These are phyloP conservation scores for Pseudogymnoascus sp. DNA, from an alignment of 2,329 filamentous ascomycete species.

Conservation along the genomic window DNA sequence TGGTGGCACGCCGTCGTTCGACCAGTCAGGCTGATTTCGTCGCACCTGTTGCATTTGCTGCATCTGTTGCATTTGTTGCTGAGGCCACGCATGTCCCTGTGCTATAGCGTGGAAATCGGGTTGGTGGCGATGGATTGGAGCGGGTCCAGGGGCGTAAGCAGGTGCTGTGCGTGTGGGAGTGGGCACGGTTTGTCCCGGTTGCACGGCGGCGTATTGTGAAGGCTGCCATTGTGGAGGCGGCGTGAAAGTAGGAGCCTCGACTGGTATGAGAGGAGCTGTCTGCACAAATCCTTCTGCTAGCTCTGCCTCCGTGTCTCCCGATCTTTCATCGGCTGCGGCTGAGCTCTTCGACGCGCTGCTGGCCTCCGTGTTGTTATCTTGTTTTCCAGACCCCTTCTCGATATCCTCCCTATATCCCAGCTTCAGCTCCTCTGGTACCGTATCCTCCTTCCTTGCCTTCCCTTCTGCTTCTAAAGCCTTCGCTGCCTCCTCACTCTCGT, in stretches of 20 bases:
- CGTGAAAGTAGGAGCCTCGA: conserved; percentile 14
- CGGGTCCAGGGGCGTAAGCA: background rate
- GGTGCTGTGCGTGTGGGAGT: conserved; percentile 26
- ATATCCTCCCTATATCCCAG: conserved; percentile 70
- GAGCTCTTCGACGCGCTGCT: background rate
- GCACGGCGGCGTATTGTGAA: conserved; percentile 21
- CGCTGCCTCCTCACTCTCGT: conserved; percentile 56
- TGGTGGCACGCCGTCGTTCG: conserved; percentile 48
- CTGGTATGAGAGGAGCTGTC: conserved; percentile 32
- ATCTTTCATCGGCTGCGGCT: background rate
- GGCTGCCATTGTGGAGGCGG: conserved; percentile 16
- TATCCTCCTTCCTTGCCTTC: conserved; percentile 31
- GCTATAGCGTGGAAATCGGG: background rate
- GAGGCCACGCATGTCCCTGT: background rate
- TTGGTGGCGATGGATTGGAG: background rate
- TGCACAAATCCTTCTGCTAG: conserved; percentile 52
- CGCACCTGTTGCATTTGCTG: background rate
- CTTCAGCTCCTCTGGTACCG: conserved; percentile 44
- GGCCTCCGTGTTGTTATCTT: conserved; percentile 11
- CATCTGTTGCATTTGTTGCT: background rate
- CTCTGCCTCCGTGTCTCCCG: conserved; percentile 36
- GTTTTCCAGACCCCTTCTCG: conserved; percentile 30
- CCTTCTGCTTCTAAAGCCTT: conserved; percentile 32
- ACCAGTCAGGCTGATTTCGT: conserved; percentile 15
- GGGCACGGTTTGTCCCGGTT: conserved; percentile 28